A percentile compares a stretch with the other conserved stretches of the same genome.
Evolutionary conservation across 2,329 filamentous ascomycete species (phyloP).

Genomic region (Phialophora expanda): DNA sequence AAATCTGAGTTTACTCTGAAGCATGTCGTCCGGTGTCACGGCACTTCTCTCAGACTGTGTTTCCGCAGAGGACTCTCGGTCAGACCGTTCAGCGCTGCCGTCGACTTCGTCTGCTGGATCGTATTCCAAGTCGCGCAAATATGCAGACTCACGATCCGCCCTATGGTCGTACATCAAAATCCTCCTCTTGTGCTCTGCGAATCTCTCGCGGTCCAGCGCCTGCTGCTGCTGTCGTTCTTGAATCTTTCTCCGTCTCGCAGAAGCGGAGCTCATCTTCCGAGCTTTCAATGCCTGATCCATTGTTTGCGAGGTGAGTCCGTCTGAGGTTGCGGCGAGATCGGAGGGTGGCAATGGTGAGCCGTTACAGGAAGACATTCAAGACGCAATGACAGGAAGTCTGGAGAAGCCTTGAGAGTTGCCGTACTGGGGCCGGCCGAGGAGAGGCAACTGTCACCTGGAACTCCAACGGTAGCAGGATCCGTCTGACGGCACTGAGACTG

Average conservation of each 20-base stretch:
- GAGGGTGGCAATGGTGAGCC: slow-evolving; percentile 12
- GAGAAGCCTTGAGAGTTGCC: slow-evolving; percentile 17
- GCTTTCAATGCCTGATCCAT: slow-evolving; percentile 36
- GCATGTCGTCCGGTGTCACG: slow-evolving; percentile 28
- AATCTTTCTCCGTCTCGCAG: slow-evolving; percentile 32
- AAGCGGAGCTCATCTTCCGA: slow-evolving; percentile 34
- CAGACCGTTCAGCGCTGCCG: slow-evolving; percentile 16
- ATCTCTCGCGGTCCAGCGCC: slow-evolving; percentile 22
- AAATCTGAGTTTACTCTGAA: slow-evolving; percentile 18
- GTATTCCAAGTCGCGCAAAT: slow-evolving; percentile 10
- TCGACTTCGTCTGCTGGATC: slow-evolving; percentile 15
- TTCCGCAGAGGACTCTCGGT: slow-evolving; percentile 31
- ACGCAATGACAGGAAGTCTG: slow-evolving; percentile 18
- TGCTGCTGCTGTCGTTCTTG: slow-evolving; percentile 34
- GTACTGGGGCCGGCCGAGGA: slow-evolving; percentile 11
- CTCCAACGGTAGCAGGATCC: slow-evolving; percentile 33
- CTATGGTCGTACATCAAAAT: slow-evolving; percentile 25
- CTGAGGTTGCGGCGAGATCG: slow-evolving; percentile 10
- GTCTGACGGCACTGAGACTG: slow-evolving; percentile 29
- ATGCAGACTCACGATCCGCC: slow-evolving; percentile 11
- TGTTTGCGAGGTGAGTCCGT: not conserved
- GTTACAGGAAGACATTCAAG: slow-evolving; percentile 13
- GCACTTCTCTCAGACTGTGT: slow-evolving; percentile 33
- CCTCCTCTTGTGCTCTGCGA: slow-evolving; percentile 28
- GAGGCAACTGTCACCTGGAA: slow-evolving; percentile 33